A percentile compares a stretch with the other conserved stretches of the same genome.
phyloP scores from a whole-genome alignment of 2,329 filamentous ascomycete genomes.

The Clarireedia sp. region DNA sequence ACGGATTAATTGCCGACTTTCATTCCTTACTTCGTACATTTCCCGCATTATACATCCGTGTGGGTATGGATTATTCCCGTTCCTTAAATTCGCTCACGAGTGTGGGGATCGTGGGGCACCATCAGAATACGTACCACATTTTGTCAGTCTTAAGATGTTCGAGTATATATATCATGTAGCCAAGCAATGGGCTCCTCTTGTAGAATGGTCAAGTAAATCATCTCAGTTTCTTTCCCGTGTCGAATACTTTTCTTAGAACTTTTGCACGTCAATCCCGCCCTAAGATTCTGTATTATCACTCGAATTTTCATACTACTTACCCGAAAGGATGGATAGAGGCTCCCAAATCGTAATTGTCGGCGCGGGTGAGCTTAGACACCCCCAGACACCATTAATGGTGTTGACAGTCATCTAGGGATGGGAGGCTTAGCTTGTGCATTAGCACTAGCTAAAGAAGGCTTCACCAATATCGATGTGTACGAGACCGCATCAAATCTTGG shows the following conservation, averaged over 20 bases:
- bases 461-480: slow-evolving; percentile 64
- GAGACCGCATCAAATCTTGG: slow-evolving; percentile 66
- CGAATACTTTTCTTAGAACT: too few species aligned
- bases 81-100: not conserved
- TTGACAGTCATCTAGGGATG: slow-evolving; percentile 50
- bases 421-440: slow-evolving; percentile 66
- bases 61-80: slow-evolving; percentile 3
- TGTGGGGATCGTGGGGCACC: slow-evolving; percentile 4
- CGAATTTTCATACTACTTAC: not conserved
- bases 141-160: not conserved
- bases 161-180: not conserved
- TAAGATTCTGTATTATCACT: too few species aligned
- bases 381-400: too few species aligned
- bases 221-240: too few species aligned
- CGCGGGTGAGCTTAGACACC: slow-evolving; percentile 35
- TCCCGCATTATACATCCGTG: not conserved
- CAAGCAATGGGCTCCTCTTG: not conserved
- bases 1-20: too few species aligned
- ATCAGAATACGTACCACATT: not conserved
- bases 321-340: not conserved
- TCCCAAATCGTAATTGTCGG: slow-evolving; percentile 37
- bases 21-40: not conserved
- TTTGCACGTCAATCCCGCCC: too few species aligned
- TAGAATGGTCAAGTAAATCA: too few species aligned
- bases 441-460: slow-evolving; percentile 67